A percentile compares a stretch with the other conserved stretches of the same genome.
Evolutionary conservation across 2,329 filamentous ascomycete genomes (phyloP).

Genomic region (Scytalidium lignicola): DNA sequence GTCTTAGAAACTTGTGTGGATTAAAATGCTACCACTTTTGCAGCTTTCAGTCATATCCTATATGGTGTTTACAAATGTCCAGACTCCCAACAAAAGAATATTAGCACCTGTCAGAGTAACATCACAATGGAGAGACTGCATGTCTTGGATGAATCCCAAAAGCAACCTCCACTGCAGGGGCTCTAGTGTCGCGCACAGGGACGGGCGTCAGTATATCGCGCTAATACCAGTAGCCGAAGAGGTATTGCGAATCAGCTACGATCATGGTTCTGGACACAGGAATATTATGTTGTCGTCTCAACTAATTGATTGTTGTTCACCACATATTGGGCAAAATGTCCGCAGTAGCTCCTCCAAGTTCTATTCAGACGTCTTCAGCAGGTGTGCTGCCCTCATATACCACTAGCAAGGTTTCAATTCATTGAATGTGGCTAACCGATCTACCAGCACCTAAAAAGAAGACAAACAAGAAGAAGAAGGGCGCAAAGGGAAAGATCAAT

Average conservation of each 20-base stretch:
- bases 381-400: slow-evolving; percentile 18
- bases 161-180: neutral
- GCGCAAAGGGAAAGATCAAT: slow-evolving; percentile 36
- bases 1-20: too few relatives aligned
- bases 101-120: too few relatives aligned
- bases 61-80: too few relatives aligned
- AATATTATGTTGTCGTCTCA: neutral
- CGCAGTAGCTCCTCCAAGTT: slow-evolving; percentile 24
- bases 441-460: slow-evolving; percentile 44
- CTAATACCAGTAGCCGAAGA: slow-evolving; percentile 34
- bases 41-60: too few relatives aligned
- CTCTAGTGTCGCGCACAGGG: neutral
- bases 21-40: too few relatives aligned
- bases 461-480: slow-evolving; percentile 52
- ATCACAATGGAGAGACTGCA: too few relatives aligned
- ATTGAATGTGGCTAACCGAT: slow-evolving; percentile 17
- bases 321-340: slow-evolving; percentile 23
- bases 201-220: neutral
- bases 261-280: slow-evolving; percentile 28
- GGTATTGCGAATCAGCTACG: slow-evolving; percentile 46
- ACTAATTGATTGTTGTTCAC: neutral
- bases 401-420: neutral
- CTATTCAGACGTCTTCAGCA: slow-evolving; percentile 21
- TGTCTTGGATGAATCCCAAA: too few relatives aligned
- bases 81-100: too few relatives aligned